A percentile compares a stretch with the other conserved stretches of the same genome.
These are phyloP conservation scores for Primulina eburnea DNA, from an alignment of 257 asterid species.

Conservation along the genomic window DNA sequence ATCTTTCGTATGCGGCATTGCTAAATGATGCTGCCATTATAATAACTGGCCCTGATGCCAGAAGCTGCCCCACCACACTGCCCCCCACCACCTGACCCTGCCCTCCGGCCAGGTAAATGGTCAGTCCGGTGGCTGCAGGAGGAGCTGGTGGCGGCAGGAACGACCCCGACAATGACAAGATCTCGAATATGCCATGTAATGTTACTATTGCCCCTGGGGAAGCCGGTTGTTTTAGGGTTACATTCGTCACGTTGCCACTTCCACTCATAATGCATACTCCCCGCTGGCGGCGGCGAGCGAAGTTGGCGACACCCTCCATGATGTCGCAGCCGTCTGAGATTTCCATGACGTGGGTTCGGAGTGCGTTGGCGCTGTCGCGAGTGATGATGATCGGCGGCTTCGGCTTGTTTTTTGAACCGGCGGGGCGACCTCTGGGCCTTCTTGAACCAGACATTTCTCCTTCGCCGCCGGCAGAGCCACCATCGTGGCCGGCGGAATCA, in stretches of 20 bases:
- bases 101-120: conserved; percentile 79
- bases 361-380: conserved; percentile 89
- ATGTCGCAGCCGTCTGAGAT: conserved; percentile 77
- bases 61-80: conserved; percentile 73
- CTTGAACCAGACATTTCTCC: conserved; percentile 50
- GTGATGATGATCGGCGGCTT: conserved; percentile 89
- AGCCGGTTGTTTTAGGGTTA: conserved; percentile 77
- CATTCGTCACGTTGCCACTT: conserved; percentile 72
- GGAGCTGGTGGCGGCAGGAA: conserved; percentile 96
- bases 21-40: conserved; percentile 92
- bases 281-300: conserved; percentile 74
- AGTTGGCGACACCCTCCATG: conserved; percentile 66
- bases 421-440: conserved; percentile 77
- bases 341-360: conserved; percentile 92
- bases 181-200: conserved; percentile 81
- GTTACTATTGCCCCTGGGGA: conserved; percentile 76
- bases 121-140: conserved; percentile 61
- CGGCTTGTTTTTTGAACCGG: conserved; percentile 88
- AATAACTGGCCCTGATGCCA: conserved; percentile 82
- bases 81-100: conserved; percentile 98
- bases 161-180: conserved; percentile 69
- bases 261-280: conserved; percentile 93
- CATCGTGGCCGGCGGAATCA: conserved; percentile 30
- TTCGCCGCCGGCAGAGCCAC: conserved; percentile 28
- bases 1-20: conserved; percentile 85